Percentiles rank a stretch among this genome's conserved stretches.
phyloP scores from a whole-genome alignment of 148 eudicot species.

The Camellia lanceoleosa region DNA sequence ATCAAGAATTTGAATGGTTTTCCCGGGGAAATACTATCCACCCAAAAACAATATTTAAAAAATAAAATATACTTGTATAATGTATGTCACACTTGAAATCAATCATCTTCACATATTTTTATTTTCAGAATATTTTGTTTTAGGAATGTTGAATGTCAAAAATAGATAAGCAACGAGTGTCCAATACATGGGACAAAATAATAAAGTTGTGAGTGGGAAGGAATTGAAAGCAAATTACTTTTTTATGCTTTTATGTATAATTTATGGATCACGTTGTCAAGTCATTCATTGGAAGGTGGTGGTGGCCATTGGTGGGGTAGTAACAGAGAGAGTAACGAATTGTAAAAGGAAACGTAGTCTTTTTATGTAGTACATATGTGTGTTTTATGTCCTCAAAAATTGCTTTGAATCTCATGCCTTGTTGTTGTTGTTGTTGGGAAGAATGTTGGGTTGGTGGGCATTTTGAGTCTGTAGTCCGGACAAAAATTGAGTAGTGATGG shows the following conservation, averaged over 20 bases:
- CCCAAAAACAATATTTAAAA: too few relatives aligned
- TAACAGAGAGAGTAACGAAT: conserved; percentile 2
- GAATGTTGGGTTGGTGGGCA: conserved; percentile 10
- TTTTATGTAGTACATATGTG: neutral
- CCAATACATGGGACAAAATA: neutral
- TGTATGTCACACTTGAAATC: too few relatives aligned
- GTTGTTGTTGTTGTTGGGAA: neutral
- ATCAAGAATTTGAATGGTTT: too few relatives aligned
- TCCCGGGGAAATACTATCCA: too few relatives aligned
- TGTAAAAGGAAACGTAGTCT: conserved; percentile 21
- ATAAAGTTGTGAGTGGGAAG: neutral
- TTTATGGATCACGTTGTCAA: neutral
- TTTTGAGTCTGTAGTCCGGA: conserved; percentile 22
- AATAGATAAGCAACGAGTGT: neutral
- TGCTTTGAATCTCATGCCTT: conserved; percentile 39
- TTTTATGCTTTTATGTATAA: neutral
- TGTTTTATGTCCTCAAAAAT: conserved; percentile 1
- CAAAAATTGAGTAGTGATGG: conserved; percentile 21
- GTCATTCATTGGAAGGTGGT: neutral
- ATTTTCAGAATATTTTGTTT: too few relatives aligned
- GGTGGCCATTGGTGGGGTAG: conserved; percentile 4
- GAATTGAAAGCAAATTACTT: conserved; percentile 4
- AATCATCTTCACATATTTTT: too few relatives aligned
- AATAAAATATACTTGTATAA: too few relatives aligned
- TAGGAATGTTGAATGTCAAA: neutral